Evolutionary conservation across 805 yeast genomes (phyloP).

Genomic region (Spathaspora arborariae): DNA sequence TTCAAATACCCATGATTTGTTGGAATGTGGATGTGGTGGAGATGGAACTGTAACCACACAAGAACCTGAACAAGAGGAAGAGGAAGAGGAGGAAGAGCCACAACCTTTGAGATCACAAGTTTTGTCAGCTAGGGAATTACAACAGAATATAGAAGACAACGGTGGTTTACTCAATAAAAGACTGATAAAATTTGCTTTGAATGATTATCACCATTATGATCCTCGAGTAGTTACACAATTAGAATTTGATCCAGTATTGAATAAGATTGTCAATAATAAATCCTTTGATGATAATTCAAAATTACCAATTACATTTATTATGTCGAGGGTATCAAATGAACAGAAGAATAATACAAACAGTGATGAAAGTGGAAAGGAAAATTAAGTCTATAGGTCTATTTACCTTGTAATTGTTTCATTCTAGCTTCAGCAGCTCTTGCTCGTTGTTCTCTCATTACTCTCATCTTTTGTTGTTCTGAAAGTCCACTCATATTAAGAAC

Average conservation of each 20-base stretch:
- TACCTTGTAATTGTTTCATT: conserved; percentile 23
- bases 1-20: conserved; percentile 76
- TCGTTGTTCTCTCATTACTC: conserved; percentile 87
- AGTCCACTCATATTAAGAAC: conserved; percentile 51
- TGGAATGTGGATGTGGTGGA: conserved; percentile 62
- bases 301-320: conserved; percentile 9
- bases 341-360: not conserved
- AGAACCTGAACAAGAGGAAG: conserved; percentile 17
- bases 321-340: conserved; percentile 6
- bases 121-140: conserved; percentile 56
- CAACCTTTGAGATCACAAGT: conserved; percentile 1
- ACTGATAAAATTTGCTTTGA: conserved; percentile 54
- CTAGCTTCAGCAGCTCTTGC: conserved; percentile 97
- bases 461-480: conserved; percentile 67
- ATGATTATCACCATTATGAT: conserved; percentile 61
- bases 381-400: conserved; percentile 2
- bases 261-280: conserved; percentile 5
- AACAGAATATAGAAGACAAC: conserved; percentile 28
- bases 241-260: conserved; percentile 19
- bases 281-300: conserved; percentile 3
- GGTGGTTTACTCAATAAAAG: conserved; percentile 26
- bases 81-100: conserved; percentile 5
- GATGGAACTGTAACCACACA: conserved; percentile 33
- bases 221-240: conserved; percentile 27
- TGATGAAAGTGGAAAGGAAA: conserved; percentile 2